phyloP scores from a whole-genome alignment of 352 stramenopile genomes.

The Globisporangium radiosum region DNA sequence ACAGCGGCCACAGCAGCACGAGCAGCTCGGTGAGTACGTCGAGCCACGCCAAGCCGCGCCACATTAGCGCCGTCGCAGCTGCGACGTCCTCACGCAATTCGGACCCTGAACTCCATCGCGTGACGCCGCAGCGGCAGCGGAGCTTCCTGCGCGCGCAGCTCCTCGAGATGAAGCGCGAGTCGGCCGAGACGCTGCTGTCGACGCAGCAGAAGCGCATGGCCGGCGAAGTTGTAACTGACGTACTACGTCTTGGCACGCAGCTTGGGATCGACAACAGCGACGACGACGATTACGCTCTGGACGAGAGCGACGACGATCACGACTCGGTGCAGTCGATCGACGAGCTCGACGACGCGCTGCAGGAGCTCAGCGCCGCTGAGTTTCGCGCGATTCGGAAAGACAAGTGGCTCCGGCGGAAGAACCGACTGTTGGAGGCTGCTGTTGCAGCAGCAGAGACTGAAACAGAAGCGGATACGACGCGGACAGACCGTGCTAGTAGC shows the following conservation, averaged over 20 bases:
- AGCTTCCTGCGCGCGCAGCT: conserved; percentile 66
- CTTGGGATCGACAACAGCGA: conserved; percentile 20
- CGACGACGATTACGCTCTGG: conserved; percentile 27
- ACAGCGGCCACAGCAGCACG: conserved; percentile 16
- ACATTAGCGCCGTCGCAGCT: conserved; percentile 30
- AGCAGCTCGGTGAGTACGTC: conserved; percentile 15
- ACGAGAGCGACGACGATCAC: conserved; percentile 27
- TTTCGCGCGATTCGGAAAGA: conserved; percentile 23
- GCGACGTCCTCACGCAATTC: conserved; percentile 13
- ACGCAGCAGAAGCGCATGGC: conserved; percentile 41
- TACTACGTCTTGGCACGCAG: conserved; percentile 17
- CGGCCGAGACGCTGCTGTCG: conserved; percentile 39
- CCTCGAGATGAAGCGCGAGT: conserved; percentile 74
- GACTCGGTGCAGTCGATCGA: conserved; percentile 25
- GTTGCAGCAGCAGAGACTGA: not conserved
- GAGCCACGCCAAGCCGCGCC: conserved; percentile 20
- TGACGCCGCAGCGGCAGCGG: conserved; percentile 46
- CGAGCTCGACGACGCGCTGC: conserved; percentile 28
- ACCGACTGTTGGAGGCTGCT: conserved; percentile 7
- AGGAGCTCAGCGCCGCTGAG: conserved; percentile 23
- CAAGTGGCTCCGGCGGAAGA: conserved; percentile 18
- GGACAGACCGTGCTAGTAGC: conserved; percentile 17
- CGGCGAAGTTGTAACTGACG: conserved; percentile 27
- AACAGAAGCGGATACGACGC: conserved; percentile 4
- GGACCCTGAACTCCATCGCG: conserved; percentile 14